phyloP scores from a whole-genome alignment of 1,139 yeast species.

The Debaryomyces coudertii region DNA sequence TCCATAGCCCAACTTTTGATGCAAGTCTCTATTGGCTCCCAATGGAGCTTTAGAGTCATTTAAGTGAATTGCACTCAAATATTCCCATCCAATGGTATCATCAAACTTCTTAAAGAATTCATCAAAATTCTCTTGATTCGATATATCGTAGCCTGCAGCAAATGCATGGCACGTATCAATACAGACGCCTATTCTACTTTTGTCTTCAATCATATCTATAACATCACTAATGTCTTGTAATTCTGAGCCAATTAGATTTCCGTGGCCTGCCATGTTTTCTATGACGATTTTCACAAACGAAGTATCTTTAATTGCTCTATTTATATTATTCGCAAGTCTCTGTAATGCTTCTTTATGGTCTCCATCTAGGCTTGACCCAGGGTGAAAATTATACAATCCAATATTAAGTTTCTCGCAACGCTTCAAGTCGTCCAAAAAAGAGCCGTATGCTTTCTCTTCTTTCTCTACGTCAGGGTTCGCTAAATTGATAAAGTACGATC shows the following conservation, averaged over 20 bases:
- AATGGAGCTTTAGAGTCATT: conserved; percentile 95
- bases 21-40: conserved; percentile 88
- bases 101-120: conserved; percentile 80
- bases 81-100: conserved; percentile 68
- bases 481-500: conserved; percentile 87
- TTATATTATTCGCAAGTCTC: conserved; percentile 76
- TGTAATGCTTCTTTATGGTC: conserved; percentile 66
- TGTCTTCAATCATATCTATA: conserved; percentile 74
- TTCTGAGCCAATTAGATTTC: conserved; percentile 82
- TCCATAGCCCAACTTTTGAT: conserved; percentile 87
- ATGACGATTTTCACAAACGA: conserved; percentile 80
- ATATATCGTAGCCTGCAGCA: conserved; percentile 94
- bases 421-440: conserved; percentile 83
- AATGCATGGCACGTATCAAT: conserved; percentile 93
- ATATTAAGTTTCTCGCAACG: conserved; percentile 85
- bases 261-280: conserved; percentile 98
- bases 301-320: conserved; percentile 75
- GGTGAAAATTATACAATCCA: conserved; percentile 90
- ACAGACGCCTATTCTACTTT: conserved; percentile 87
- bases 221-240: conserved; percentile 76
- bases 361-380: conserved; percentile 84
- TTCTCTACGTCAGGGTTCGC: conserved; percentile 89
- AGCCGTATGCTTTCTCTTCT: conserved; percentile 70
- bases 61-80: conserved; percentile 78
- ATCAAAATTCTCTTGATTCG: conserved; percentile 54